Evolutionary conservation across 257 asterid genomes (phyloP).

Genomic region (Penstemon davidsonii): DNA sequence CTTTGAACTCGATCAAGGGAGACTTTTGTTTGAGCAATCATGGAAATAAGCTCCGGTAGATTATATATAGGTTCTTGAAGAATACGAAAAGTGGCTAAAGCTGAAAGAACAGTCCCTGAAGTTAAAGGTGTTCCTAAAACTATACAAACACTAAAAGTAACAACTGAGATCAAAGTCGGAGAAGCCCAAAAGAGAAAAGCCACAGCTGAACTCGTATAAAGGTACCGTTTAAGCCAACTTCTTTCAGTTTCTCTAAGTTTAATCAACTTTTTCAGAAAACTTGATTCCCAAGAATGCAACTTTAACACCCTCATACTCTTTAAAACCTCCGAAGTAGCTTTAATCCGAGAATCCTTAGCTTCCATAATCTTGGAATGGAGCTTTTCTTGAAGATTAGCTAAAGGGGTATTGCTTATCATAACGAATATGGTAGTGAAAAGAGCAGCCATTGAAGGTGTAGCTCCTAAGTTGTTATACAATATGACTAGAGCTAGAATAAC

Average conservation of each 20-base stretch:
- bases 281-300: constrained; percentile 79
- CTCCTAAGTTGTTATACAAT: constrained; percentile 39
- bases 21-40: constrained; percentile 83
- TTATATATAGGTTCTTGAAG: constrained; percentile 91
- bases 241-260: constrained; percentile 64
- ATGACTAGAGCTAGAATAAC: constrained; percentile 23
- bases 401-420: constrained; percentile 82
- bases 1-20: constrained; percentile 62
- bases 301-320: constrained; percentile 78
- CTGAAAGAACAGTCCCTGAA: constrained; percentile 78
- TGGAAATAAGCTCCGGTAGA: constrained; percentile 76
- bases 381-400: constrained; percentile 66
- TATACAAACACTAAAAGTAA: constrained; percentile 70
- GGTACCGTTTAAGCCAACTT: constrained; percentile 54
- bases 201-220: constrained; percentile 68
- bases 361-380: constrained; percentile 77
- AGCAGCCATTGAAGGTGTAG: constrained; percentile 72
- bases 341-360: constrained; percentile 69
- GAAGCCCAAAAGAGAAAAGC: constrained; percentile 91
- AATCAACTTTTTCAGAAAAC: constrained; percentile 50
- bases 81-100: constrained; percentile 81
- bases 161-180: constrained; percentile 77
- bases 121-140: constrained; percentile 61
- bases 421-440: constrained; percentile 37
- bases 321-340: constrained; percentile 71